A percentile compares a stretch with the other conserved stretches of the same genome.
Evolutionary conservation across 2,329 filamentous ascomycete genomes (phyloP).

Genomic region (Elsinoe arachidis): DNA sequence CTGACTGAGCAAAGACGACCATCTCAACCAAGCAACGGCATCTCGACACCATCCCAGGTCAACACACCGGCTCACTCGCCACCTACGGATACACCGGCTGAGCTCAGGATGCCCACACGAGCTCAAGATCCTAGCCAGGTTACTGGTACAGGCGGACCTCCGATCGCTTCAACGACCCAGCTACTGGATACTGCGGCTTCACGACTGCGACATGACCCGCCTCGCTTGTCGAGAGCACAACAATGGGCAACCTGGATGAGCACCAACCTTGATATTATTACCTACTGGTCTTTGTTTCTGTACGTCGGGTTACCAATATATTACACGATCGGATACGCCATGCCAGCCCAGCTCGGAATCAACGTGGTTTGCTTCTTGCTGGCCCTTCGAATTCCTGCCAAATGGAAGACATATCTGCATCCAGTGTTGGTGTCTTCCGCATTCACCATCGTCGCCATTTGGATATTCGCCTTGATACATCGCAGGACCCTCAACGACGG

Average conservation of each 20-base stretch:
- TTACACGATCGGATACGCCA: constrained; percentile 44
- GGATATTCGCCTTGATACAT: constrained; percentile 42
- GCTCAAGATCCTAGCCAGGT: constrained; percentile 21
- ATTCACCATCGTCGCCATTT: constrained; percentile 45
- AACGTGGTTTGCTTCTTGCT: constrained; percentile 46
- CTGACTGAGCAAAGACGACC: constrained; percentile 25
- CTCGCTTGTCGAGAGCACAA: constrained; percentile 40
- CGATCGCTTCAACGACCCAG: constrained; percentile 11
- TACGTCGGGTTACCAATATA: constrained; percentile 48
- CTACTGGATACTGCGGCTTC: background rate
- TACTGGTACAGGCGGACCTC: constrained; percentile 21
- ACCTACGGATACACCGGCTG: constrained; percentile 4
- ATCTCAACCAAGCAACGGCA: constrained; percentile 6
- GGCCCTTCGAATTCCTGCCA: constrained; percentile 41
- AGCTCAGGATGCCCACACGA: constrained; percentile 17
- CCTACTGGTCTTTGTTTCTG: constrained; percentile 40
- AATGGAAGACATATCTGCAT: constrained; percentile 47
- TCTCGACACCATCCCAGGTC: background rate
- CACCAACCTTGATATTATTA: constrained; percentile 38
- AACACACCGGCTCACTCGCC: background rate
- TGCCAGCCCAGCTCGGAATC: constrained; percentile 38
- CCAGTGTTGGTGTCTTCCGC: constrained; percentile 50
- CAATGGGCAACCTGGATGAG: constrained; percentile 43
- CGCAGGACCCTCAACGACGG: constrained; percentile 35
- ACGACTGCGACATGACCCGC: constrained; percentile 32